Evolutionary conservation across 345 rosid species (phyloP), one percentile per base, ranked within the genome.

Genomic region (Tarenaya hassleriana): DNA sequence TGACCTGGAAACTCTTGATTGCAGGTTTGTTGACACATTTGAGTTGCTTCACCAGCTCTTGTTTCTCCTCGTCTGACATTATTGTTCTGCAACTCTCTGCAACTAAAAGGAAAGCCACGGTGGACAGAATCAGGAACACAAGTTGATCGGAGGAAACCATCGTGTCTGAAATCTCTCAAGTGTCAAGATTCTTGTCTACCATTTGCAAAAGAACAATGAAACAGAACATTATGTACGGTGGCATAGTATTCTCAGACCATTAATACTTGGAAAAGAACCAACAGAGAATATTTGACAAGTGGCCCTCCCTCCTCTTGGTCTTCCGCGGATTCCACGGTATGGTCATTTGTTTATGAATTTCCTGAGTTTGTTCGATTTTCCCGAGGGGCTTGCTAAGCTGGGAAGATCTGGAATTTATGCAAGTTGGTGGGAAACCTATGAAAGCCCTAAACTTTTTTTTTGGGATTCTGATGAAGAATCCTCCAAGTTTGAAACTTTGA

Each of bases 1-100:
- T 50, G 12, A 61, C 63, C 39, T 1, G 11, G 44, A 68, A 62
- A 18, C 68, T 68, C 27, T 51, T 68, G 48, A 68, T 46, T 7
- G 60, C 34, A 45, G 68, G 55, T 40, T 56, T 68, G 16, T 68
- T 68, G 32, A 68, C 57, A n/a, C 11, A 0, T 16, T 45, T 32
- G 29, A 62, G 72, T 18, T 31, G 35, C 17, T 29, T 57, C 18
- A 50, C 50, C 21, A 61, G 5, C 27, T 56, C 59, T 5, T 18
- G 33, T 5, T 51, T 8, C 27, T 68, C 53, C 9, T 55, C 45
- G 11, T 56, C 47, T 4, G 46, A 15, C 10, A 5, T 8, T 48
- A 17, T 29, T 35, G 17, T 10, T 56, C 32, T 35, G 15, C 7
- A 37, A 27, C 48, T 52, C 53, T 60, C 47, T 32, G 39, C 33